These are phyloP conservation scores for Guillardia theta DNA, from an alignment of 78 protist genomes.

Conservation along the genomic window DNA sequence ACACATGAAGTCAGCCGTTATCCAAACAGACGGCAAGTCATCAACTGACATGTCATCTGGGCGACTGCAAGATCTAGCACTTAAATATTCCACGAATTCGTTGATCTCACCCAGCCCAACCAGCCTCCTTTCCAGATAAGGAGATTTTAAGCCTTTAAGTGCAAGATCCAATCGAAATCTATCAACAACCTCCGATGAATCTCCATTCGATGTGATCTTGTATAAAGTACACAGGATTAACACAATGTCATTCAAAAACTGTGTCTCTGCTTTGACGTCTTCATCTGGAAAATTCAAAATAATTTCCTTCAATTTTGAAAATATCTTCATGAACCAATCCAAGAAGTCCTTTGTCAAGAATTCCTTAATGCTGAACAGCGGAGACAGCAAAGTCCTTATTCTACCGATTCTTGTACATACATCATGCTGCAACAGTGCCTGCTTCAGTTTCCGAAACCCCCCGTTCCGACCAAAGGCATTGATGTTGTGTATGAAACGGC, in stretches of 20 bases:
- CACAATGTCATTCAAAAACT: not conserved
- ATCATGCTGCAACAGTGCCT: not conserved
- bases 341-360: not conserved
- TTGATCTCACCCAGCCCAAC: not conserved
- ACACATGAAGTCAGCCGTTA: not conserved
- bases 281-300: not conserved
- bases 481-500: not conserved
- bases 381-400: not conserved
- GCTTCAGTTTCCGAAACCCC: not conserved
- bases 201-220: not conserved
- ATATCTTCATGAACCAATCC: not conserved
- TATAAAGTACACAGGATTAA: not conserved
- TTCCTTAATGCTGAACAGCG: not conserved
- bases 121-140: not conserved
- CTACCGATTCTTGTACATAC: not conserved
- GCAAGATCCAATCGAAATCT: not conserved
- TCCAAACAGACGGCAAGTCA: not conserved
- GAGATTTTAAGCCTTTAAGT: not conserved
- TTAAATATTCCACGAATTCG: constrained; percentile 5
- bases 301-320: not conserved
- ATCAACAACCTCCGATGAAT: not conserved
- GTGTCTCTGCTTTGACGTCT: not conserved
- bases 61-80: not conserved
- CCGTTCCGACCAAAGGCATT: not conserved
- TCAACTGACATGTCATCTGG: not conserved